These are phyloP conservation scores for Sonneratia caseolaris DNA, from an alignment of 345 rosid genomes.

Conservation along the genomic window DNA sequence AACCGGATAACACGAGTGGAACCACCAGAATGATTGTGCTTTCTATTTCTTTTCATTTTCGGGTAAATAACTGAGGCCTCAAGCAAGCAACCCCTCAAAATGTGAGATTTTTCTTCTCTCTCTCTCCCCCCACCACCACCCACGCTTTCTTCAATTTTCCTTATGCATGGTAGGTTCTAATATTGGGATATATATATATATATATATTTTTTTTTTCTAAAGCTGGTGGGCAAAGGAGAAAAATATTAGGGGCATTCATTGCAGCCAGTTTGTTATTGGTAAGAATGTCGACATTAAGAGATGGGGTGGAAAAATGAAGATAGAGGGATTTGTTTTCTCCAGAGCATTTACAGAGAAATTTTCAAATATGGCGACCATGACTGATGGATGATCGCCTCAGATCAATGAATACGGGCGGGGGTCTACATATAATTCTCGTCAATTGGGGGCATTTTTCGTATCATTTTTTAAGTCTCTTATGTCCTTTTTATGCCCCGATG, in stretches of 20 bases:
- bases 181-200: not conserved
- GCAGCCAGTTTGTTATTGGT: not conserved
- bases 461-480: too few relatives aligned
- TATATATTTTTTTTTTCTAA: too few relatives aligned
- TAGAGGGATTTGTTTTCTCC: not conserved
- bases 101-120: not conserved
- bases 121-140: not conserved
- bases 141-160: too few relatives aligned
- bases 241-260: too few relatives aligned
- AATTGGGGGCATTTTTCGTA: too few relatives aligned
- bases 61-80: not conserved
- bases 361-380: not conserved
- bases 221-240: too few relatives aligned
- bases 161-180: not conserved
- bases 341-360: not conserved
- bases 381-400: not conserved
- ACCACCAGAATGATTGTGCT: conserved; percentile 41
- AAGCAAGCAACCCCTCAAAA: not conserved
- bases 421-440: too few relatives aligned
- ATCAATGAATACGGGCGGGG: too few relatives aligned
- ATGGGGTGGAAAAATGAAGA: not conserved
- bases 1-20: too few relatives aligned
- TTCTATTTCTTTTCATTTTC: not conserved
- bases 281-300: not conserved
- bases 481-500: not conserved